Conservation (phyloP, 352 stramenopile species). For the Blastocystis sp. region DNA sequence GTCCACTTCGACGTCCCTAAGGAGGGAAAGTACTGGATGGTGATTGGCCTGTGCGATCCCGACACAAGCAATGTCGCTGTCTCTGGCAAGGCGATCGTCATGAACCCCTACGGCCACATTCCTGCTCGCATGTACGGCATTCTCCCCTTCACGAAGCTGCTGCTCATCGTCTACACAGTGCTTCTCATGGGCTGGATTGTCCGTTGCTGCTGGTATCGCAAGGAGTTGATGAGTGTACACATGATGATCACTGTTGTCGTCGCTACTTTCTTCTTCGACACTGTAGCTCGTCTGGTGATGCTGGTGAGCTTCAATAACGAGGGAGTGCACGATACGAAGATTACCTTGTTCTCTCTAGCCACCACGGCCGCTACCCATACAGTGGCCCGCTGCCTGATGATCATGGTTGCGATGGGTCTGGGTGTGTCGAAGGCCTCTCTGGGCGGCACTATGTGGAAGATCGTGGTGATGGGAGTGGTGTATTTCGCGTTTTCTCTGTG, state of each 20-base stretch:
- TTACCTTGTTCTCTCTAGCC: conserved; percentile 10
- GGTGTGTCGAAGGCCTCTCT: conserved; percentile 46
- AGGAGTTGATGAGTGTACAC: conserved; percentile 60
- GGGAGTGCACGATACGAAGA: neutral
- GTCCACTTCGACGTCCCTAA: conserved; percentile 47
- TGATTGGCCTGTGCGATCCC: conserved; percentile 40
- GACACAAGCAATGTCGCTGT: conserved; percentile 17
- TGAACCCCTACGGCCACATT: conserved; percentile 61
- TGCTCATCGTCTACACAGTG: conserved; percentile 19
- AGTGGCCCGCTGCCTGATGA: conserved; percentile 15
- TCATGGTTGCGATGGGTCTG: conserved; percentile 54
- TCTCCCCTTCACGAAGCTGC: conserved; percentile 48
- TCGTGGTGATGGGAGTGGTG: conserved; percentile 24
- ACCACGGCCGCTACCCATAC: conserved; percentile 23
- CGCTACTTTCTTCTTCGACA: conserved; percentile 29
- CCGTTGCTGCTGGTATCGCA: conserved; percentile 45
- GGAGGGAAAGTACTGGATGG: conserved; percentile 59
- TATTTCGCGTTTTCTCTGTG: conserved; percentile 56
- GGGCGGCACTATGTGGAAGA: conserved; percentile 8
- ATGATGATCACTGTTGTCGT: conserved; percentile 57
- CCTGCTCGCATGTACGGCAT: conserved; percentile 49
- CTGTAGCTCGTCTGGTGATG: conserved; percentile 18
- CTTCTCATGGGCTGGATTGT: conserved; percentile 33
- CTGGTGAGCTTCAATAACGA: conserved; percentile 2
- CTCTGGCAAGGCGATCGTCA: neutral